Evolutionary conservation across 2,329 filamentous ascomycete species (phyloP).

Genomic region (Pezicula neosporulosa): DNA sequence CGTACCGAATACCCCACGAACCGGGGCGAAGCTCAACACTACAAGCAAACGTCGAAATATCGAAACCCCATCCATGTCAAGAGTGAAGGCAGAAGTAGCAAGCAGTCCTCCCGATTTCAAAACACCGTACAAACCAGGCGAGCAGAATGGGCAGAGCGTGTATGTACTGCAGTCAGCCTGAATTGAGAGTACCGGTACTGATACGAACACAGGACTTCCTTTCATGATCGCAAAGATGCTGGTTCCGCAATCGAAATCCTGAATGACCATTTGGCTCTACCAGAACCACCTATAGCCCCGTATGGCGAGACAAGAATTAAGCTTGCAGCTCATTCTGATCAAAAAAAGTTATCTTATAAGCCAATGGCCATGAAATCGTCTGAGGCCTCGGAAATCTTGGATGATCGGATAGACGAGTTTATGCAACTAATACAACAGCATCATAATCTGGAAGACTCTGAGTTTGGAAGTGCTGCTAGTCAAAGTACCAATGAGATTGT

Average conservation of each 20-base stretch:
- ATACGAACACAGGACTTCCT: constrained; percentile 54
- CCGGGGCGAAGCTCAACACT: constrained; percentile 19
- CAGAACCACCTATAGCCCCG: constrained; percentile 68
- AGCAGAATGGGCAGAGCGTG: constrained; percentile 13
- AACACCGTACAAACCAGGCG: constrained; percentile 29
- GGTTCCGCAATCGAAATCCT: constrained; percentile 82
- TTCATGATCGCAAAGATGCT: constrained; percentile 72
- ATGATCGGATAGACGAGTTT: constrained; percentile 94
- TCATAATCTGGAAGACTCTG: constrained; percentile 71
- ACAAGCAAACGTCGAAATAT: constrained; percentile 29
- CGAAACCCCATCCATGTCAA: constrained; percentile 45
- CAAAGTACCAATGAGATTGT: constrained; percentile 85
- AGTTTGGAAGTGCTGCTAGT: constrained; percentile 82
- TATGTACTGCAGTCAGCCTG: constrained; percentile 10
- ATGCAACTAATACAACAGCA: constrained; percentile 68
- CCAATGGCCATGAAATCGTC: constrained; percentile 93
- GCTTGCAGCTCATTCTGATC: constrained; percentile 80
- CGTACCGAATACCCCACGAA: constrained; percentile 57
- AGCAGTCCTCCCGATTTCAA: constrained; percentile 43
- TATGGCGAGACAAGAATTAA: constrained; percentile 76
- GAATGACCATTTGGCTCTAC: constrained; percentile 67
- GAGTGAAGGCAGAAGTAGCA: constrained; percentile 39
- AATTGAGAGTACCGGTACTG: background rate
- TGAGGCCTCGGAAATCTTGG: constrained; percentile 87
- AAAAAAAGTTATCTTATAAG: constrained; percentile 88